Percentiles rank a stretch among this genome's conserved stretches.
Evolutionary conservation across 83 land plant genomes (phyloP).

Genomic region (Larix sibirica): DNA sequence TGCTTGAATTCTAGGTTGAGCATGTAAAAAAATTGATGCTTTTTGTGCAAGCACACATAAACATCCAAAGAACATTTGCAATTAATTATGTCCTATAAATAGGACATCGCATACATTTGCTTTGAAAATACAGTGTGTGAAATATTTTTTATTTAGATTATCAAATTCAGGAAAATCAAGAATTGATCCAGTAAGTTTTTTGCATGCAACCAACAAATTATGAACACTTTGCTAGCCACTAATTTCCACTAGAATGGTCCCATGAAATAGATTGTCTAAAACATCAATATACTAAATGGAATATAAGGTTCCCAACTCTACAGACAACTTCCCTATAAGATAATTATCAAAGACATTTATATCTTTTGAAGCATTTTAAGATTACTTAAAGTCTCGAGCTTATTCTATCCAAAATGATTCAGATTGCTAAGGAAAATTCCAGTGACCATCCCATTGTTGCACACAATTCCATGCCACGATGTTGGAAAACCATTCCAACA

Average conservation of each 20-base stretch:
- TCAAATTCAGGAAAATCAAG: slow-evolving; percentile 28
- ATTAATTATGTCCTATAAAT: too few relatives aligned
- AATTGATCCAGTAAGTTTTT: slow-evolving; percentile 51
- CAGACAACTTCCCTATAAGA: slow-evolving; percentile 54
- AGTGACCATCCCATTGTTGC: slow-evolving; percentile 63
- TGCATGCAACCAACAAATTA: slow-evolving; percentile 63
- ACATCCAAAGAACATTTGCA: too few relatives aligned
- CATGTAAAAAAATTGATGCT: too few relatives aligned
- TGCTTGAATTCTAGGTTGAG: too few relatives aligned
- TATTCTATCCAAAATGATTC: slow-evolving; percentile 42
- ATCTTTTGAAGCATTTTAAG: slow-evolving; percentile 61
- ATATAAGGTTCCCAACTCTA: slow-evolving; percentile 41
- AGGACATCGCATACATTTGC: too few relatives aligned
- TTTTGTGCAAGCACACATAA: too few relatives aligned
- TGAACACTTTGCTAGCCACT: slow-evolving; percentile 40
- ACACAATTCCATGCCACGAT: slow-evolving; percentile 80
- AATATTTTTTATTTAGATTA: too few relatives aligned
- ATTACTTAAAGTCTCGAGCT: slow-evolving; percentile 55
- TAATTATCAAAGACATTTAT: slow-evolving; percentile 62
- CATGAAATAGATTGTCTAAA: slow-evolving; percentile 60
- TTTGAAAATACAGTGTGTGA: too few relatives aligned
- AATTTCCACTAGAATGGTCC: slow-evolving; percentile 46
- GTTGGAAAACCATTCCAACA: slow-evolving; percentile 74
- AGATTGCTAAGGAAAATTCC: slow-evolving; percentile 54
- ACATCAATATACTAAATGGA: slow-evolving; percentile 55